Evolutionary conservation across 2,329 filamentous ascomycete species (phyloP).

Genomic region (Aureobasidium sp.): DNA sequence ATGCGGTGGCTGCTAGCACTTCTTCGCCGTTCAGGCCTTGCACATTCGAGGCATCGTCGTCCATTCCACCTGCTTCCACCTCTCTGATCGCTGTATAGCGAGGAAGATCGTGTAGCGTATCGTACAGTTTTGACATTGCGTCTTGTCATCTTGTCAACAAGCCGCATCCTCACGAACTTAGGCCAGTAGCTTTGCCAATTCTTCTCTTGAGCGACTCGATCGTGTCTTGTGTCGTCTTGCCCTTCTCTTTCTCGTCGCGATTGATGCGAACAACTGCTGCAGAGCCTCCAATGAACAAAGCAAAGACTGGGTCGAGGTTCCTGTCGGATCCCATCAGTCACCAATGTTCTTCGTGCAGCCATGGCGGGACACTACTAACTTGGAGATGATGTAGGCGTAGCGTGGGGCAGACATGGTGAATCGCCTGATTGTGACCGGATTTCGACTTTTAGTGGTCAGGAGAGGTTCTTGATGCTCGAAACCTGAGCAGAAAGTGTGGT

Average conservation of each 20-base stretch:
- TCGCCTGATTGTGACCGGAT: background rate
- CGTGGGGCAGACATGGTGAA: conserved; percentile 14
- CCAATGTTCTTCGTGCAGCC: background rate
- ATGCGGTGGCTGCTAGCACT: background rate
- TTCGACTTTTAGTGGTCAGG: no score
- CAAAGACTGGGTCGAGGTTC: conserved; percentile 42
- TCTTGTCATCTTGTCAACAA: background rate
- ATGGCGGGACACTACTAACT: conserved; percentile 23
- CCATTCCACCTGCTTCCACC: no score
- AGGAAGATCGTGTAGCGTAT: background rate
- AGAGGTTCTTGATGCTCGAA: no score
- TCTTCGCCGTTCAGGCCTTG: background rate
- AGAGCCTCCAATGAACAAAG: conserved; percentile 38
- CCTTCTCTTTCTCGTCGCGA: conserved; percentile 42
- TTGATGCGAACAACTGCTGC: conserved; percentile 35
- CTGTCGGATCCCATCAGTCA: conserved; percentile 23
- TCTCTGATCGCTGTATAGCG: background rate
- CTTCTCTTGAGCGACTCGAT: conserved; percentile 35
- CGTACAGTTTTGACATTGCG: no score
- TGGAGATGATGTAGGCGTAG: conserved; percentile 37
- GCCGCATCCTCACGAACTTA: background rate
- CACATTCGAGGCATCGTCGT: no score
- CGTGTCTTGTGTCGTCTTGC: conserved; percentile 30
- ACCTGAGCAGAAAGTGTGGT: background rate
- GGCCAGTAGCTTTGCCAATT: conserved; percentile 23